These are phyloP conservation scores for Sclerotinia borealis DNA, from an alignment of 2,329 filamentous ascomycete species.

Conservation along the genomic window DNA sequence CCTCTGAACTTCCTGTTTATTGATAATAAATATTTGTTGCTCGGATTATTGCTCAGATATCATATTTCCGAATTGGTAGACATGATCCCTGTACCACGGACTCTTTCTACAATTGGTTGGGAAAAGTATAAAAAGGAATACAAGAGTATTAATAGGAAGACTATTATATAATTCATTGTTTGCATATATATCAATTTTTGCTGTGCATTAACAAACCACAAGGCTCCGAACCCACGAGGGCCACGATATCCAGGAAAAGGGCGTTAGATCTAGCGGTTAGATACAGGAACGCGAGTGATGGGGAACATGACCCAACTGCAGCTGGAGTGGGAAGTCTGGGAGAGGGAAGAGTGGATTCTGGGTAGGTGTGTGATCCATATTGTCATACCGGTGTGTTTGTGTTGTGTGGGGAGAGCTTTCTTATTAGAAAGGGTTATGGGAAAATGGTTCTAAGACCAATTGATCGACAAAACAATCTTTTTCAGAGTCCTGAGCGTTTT, in stretches of 20 bases:
- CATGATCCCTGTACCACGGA: neutral
- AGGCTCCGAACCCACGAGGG: neutral
- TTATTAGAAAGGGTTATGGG: neutral
- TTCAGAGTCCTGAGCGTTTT: conserved; percentile 1
- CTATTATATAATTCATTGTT: neutral
- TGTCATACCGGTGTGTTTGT: conserved; percentile 6
- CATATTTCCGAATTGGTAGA: neutral
- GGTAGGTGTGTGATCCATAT: neutral
- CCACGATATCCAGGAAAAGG: neutral
- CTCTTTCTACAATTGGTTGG: neutral
- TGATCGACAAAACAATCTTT: neutral
- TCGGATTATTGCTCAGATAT: conserved; percentile 1
- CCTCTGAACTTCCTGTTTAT: neutral
- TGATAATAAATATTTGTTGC: neutral
- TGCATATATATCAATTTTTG: neutral
- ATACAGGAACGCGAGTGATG: conserved; percentile 1
- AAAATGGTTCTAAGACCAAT: neutral
- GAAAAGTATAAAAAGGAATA: neutral
- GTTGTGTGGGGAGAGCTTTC: conserved; percentile 2
- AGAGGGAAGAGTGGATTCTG: neutral
- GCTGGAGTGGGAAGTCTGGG: neutral
- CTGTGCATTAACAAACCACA: conserved; percentile 1
- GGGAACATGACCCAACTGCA: conserved; percentile 3
- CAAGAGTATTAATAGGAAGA: neutral
- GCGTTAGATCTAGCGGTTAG: conserved; percentile 4